Evolutionary conservation across 441 rosid genomes (phyloP), one percentile per base, ranked within the genome.

Genomic region (Corymbia citriodora): DNA sequence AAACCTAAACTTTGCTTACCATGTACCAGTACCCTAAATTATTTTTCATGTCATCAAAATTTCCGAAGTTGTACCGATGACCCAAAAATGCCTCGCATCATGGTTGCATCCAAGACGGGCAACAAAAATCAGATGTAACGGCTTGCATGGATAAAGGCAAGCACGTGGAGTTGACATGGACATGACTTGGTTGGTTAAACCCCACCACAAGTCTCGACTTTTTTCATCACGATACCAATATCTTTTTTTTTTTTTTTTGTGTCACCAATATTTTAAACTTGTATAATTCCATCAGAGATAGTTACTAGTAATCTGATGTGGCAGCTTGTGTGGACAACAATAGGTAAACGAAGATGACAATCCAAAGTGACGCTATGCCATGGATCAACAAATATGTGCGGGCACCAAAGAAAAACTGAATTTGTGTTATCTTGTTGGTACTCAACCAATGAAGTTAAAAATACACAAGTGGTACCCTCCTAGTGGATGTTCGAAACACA

Each of bases 231-330:
- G 10, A 31, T 5, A 65, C 3, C 13, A 65, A 65, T 65, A n/a
- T n/a, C 40, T 54, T 54, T 54, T 0, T 0, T 25, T 14, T 65
- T 15, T 15, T 31, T 1, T 8, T 16, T 16, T 5, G 0, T 31
- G 12, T 31, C 36, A 68, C 10, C 3, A 68, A 68, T 68, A 15
- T 5, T 11, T n/a, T 68, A 68, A 68, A 68, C 79, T 68, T 68
- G 2, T 31, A 68, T 31, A 16, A 6, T 68, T 68, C 3, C 40
- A 1, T 15, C 40, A 33, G 31, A 68, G 11, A 31, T 68, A 68
- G 10, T 21, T 3, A 2, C 23, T 31, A 8, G 31, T 68, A 68
- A 68, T 1, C 6, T 4, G 3, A 68, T 10, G 11, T 31, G 79
- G 3, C 11, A 18, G 36, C 79, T 31, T 68, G 36, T 31, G 3